phyloP scores from a whole-genome alignment of 495 filamentous ascomycete species.

The Penicillium ochrochloron region DNA sequence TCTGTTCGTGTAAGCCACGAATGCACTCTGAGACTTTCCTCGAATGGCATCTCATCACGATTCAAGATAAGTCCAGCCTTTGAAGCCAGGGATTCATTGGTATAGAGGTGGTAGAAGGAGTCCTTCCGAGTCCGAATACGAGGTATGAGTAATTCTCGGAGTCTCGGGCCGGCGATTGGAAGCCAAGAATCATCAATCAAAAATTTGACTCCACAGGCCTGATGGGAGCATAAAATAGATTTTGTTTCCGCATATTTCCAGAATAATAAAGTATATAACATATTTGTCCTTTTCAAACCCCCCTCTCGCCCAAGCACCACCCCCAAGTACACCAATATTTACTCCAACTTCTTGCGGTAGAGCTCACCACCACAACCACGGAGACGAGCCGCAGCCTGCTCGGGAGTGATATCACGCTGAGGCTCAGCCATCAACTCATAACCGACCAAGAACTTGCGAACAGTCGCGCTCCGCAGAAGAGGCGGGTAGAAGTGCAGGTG shows the following conservation, averaged over 20 bases:
- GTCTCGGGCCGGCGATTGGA: constrained; percentile 6
- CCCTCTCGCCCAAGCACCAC: neutral
- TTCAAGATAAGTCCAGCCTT: neutral
- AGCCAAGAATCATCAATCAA: neutral
- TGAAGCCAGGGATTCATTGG: neutral
- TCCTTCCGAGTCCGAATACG: neutral
- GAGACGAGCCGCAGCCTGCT: constrained; percentile 85
- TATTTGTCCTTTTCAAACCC: neutral
- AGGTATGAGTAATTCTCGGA: constrained; percentile 10
- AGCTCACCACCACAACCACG: constrained; percentile 77
- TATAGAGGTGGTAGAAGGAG: neutral
- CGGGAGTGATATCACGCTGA: constrained; percentile 95
- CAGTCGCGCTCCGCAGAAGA: constrained; percentile 86
- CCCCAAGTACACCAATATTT: neutral
- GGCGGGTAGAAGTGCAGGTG: constrained; percentile 98
- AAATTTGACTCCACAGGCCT: neutral
- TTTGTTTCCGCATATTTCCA: neutral
- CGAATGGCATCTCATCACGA: neutral
- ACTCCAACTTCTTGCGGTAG: constrained; percentile 72
- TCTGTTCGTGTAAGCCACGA: neutral
- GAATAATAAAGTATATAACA: neutral
- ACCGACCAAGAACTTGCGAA: constrained; percentile 94
- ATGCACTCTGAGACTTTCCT: neutral
- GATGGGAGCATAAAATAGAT: neutral
- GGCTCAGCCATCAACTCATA: constrained; percentile 92